A percentile compares a stretch with the other conserved stretches of the same genome.
phyloP scores from a whole-genome alignment of 768 basidiomycete genomes.

The Serendipita indica region DNA sequence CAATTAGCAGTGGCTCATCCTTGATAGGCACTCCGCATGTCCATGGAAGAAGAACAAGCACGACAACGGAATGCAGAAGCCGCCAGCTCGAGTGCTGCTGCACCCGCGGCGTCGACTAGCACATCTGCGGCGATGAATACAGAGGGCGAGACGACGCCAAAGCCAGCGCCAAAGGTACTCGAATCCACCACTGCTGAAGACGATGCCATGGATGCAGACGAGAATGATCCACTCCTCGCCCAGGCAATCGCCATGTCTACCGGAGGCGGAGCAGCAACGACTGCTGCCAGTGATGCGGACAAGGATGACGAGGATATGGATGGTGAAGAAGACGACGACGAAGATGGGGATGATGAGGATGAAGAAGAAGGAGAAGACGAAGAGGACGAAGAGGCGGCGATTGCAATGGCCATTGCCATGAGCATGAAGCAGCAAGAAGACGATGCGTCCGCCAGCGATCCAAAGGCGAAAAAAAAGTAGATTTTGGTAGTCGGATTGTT shows the following conservation, averaged over 20 bases:
- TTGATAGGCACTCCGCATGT: conserved; percentile 89
- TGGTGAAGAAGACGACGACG: conserved; percentile 49
- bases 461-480: neutral
- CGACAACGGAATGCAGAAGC: conserved; percentile 40
- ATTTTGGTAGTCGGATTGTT: neutral
- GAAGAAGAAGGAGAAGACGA: conserved; percentile 50
- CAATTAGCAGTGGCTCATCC: neutral
- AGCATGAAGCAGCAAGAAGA: conserved; percentile 63
- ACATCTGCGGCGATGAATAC: conserved; percentile 20
- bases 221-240: conserved; percentile 12
- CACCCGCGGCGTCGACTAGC: conserved; percentile 21
- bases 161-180: neutral
- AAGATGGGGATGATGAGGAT: conserved; percentile 38
- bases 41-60: conserved; percentile 86
- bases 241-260: conserved; percentile 15
- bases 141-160: neutral
- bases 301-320: conserved; percentile 11
- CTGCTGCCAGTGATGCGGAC: conserved; percentile 12
- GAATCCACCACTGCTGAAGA: conserved; percentile 18
- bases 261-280: conserved; percentile 15
- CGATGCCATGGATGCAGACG: conserved; percentile 15
- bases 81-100: conserved; percentile 24
- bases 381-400: conserved; percentile 75
- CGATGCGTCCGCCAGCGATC: conserved; percentile 20
- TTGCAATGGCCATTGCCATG: conserved; percentile 83